These are phyloP conservation scores for Aspergillus egyptiacus DNA, from an alignment of 495 filamentous ascomycete genomes.

Conservation along the genomic window DNA sequence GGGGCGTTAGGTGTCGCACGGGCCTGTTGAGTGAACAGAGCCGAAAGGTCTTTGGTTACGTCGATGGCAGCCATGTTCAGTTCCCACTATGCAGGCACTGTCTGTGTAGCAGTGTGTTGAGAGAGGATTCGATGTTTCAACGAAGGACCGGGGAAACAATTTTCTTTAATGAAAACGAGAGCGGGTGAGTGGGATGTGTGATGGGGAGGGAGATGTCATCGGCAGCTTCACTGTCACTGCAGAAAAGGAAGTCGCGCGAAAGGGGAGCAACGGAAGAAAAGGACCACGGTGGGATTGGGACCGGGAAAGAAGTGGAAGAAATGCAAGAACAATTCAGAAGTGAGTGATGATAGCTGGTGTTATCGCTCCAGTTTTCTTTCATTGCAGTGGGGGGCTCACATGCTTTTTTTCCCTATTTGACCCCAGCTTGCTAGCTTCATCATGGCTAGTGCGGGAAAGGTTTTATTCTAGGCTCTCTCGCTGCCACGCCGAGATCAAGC, in stretches of 20 bases:
- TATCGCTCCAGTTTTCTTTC: slow-evolving; percentile 1
- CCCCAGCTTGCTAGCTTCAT: neutral
- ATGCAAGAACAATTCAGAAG: neutral
- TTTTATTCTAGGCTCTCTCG: neutral
- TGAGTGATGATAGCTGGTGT: neutral
- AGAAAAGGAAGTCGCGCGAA: neutral
- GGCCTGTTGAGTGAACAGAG: slow-evolving; percentile 54
- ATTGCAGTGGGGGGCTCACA: slow-evolving; percentile 10
- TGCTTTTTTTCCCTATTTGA: slow-evolving; percentile 1
- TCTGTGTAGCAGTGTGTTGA: neutral
- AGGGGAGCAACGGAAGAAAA: slow-evolving; percentile 4
- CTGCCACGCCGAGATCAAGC: neutral
- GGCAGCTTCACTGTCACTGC: slow-evolving; percentile 2
- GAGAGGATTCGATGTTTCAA: neutral
- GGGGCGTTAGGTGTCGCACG: slow-evolving; percentile 51
- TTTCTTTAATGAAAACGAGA: neutral
- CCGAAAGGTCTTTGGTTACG: slow-evolving; percentile 54
- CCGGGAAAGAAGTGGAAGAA: neutral
- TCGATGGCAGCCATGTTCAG: slow-evolving; percentile 51
- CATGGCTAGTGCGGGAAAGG: neutral
- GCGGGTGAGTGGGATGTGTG: neutral
- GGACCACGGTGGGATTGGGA: neutral
- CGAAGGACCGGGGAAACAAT: neutral
- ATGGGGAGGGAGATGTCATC: neutral
- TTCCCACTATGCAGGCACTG: neutral